Evolutionary conservation across 2,329 filamentous ascomycete species (phyloP).

Genomic region (Fusarium temperatum): DNA sequence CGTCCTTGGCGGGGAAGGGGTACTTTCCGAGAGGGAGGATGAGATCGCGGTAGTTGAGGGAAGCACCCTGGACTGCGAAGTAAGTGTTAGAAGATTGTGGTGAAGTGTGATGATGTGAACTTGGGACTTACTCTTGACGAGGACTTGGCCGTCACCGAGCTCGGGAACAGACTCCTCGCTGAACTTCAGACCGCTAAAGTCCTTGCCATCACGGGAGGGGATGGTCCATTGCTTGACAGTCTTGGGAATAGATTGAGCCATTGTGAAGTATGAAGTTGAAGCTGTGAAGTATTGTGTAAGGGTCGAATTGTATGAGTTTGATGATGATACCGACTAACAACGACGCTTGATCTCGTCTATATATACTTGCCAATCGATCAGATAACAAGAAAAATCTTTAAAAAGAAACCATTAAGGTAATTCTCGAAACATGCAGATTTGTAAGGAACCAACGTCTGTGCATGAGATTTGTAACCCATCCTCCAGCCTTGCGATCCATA

Average conservation of each 20-base stretch:
- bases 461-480: conserved; percentile 29
- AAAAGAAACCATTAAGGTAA: not conserved
- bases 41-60: conserved; percentile 65
- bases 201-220: conserved; percentile 47
- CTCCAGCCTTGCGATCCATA: not conserved
- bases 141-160: conserved; percentile 74
- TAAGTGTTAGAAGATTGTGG: conserved; percentile 5
- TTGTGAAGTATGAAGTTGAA: conserved; percentile 6
- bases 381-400: not conserved
- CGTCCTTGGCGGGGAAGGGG: conserved; percentile 52
- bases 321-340: not conserved
- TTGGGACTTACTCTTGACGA: conserved; percentile 64
- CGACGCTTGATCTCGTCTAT: not conserved
- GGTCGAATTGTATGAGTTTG: not conserved
- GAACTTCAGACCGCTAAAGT: conserved; percentile 69
- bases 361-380: not conserved
- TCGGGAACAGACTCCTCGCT: conserved; percentile 65
- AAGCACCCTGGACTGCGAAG: conserved; percentile 56
- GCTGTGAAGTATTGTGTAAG: not conserved
- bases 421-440: conserved; percentile 16
- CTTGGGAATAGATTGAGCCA: conserved; percentile 43
- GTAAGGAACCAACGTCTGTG: conserved; percentile 17
- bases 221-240: conserved; percentile 68
- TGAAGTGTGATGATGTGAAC: not conserved
- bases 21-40: conserved; percentile 60